Evolutionary conservation across 2,329 filamentous ascomycete species (phyloP), one percentile per base, ranked within the genome.

Genomic region (Chaetomium olivaceum): DNA sequence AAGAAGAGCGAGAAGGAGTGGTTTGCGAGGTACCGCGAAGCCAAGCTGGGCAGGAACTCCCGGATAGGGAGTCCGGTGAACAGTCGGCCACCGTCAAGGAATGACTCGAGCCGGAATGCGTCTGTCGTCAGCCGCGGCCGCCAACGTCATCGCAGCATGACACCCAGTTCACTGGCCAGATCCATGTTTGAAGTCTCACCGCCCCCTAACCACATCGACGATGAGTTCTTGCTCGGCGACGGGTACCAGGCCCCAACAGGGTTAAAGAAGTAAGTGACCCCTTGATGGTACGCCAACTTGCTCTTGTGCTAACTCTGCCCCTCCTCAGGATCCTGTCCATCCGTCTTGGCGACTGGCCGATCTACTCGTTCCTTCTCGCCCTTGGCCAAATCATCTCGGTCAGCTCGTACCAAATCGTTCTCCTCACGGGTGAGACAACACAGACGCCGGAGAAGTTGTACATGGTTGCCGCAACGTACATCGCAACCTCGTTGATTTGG

Each of bases 371-470:
- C 67, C 79, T 89, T 56, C 80, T 89, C 21, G 85, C 85, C 9
- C 79, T 88, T 43, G 84, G 85, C 25, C 87, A 89, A 71, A 85
- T 89, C 67, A 84, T 89, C 58, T 85, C 87, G 1, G 85, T 86
- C 64, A 89, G 88, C 75, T 89, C 86, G 0, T 89, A 89, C 75
- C 88, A 90, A 72, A 86, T 90, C 72, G 88, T 87, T 0, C 80
- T 90, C n/a, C 80, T 90, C 23, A 87, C 86, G 0, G 88, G 87
- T 21, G 83, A 87, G 70, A 80, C 86, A 23, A 87, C 85, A 63
- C 81, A 89, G 73, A 82, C 82, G 1, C 84, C 86, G 4, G 75
- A 77, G 36, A 85, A 87, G 71, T 78, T 89, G 0, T 89, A 89
- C 74, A 80, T 81, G 58, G 84, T 88, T 43, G 86, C 86, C 0